Evolutionary conservation across 2,329 filamentous ascomycete genomes (phyloP), one percentile per base, ranked within the genome.

Genomic region (Fusarium sp.): DNA sequence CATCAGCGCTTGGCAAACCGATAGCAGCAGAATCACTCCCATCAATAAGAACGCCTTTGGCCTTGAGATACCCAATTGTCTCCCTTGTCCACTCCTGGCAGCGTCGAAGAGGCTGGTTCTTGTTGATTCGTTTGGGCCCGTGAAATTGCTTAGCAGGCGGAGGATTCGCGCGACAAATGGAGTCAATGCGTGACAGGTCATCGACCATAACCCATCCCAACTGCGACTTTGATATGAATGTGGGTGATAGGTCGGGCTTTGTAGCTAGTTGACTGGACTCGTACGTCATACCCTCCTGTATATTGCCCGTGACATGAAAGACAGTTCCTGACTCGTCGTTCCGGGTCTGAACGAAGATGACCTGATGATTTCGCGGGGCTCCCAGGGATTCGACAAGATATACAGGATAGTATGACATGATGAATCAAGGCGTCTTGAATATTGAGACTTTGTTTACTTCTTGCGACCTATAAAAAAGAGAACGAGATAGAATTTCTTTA

Each of bases 51-150:
- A 48, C 28, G 46, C 28, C 46, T 48, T 36, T 8, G 28, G 28
- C 30, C 28, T 34, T n/a, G 12, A 48, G 46, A 34, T 48, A 9
- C 15, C 46, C 36, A 9, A 61, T 47, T 10, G 51, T 55, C 37
- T 61, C 59, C 7, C 28, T 37, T 18, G 59, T 56, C 59, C 52
- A 62, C 36, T 56, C 59, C 31, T 62, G 59, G 11, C 52, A 39
- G 18, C 52, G 59, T 12, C 37, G 36, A 15, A 56, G 46, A n/a
- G 44, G 44, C 31, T 56, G 23, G 23, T 44, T 27, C 27, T 39
- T 46, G 30, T 23, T 37, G 27, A 44, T 31, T 16, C 59, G 30
- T 39, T 15, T 62, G 8, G 58, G 58, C 15, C 58, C 58, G 43
- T 50, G 30, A 27, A 55, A 55, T 23, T 61, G 51, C 58, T 55